A percentile compares a stretch with the other conserved stretches of the same genome.
phyloP scores from a whole-genome alignment of 1,139 yeast species.

The Petasospora rhodanensis region DNA sequence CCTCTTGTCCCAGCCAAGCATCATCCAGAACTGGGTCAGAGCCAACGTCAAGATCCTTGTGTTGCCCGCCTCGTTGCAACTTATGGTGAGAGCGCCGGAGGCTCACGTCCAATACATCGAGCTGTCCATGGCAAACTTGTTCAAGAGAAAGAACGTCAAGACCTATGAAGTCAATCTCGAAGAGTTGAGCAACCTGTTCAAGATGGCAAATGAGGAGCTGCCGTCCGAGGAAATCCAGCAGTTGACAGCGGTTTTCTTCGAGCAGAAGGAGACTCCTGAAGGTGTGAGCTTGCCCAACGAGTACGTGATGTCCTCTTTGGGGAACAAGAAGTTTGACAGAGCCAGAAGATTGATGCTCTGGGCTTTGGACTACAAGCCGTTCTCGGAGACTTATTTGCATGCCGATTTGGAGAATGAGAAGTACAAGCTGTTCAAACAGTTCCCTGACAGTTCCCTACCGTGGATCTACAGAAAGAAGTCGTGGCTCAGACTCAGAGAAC shows the following conservation, averaged over 20 bases:
- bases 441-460: constrained; percentile 18
- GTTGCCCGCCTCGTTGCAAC: constrained; percentile 28
- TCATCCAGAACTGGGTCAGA: constrained; percentile 34
- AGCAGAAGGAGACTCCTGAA: constrained; percentile 6
- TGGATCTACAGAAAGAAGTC: constrained; percentile 22
- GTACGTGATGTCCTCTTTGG: constrained; percentile 18
- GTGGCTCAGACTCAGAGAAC: constrained; percentile 21
- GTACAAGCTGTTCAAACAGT: constrained; percentile 11
- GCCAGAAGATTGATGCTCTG: constrained; percentile 23
- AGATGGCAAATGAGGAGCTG: constrained; percentile 7
- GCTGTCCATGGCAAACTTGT: constrained; percentile 31
- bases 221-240: constrained; percentile 23
- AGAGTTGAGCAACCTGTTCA: constrained; percentile 17
- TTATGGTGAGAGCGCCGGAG: constrained; percentile 29
- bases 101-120: constrained; percentile 32
- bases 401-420: constrained; percentile 7
- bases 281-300: constrained; percentile 4
- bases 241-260: constrained; percentile 22
- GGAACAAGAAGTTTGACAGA: constrained; percentile 14
- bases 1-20: constrained; percentile 30
- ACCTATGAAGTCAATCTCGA: constrained; percentile 31
- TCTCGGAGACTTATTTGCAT: constrained; percentile 13
- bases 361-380: constrained; percentile 23
- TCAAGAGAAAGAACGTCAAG: constrained; percentile 35
- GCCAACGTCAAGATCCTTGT: constrained; percentile 39